Evolutionary conservation across 768 basidiomycete species (phyloP).

Genomic region (Trametes maxima): DNA sequence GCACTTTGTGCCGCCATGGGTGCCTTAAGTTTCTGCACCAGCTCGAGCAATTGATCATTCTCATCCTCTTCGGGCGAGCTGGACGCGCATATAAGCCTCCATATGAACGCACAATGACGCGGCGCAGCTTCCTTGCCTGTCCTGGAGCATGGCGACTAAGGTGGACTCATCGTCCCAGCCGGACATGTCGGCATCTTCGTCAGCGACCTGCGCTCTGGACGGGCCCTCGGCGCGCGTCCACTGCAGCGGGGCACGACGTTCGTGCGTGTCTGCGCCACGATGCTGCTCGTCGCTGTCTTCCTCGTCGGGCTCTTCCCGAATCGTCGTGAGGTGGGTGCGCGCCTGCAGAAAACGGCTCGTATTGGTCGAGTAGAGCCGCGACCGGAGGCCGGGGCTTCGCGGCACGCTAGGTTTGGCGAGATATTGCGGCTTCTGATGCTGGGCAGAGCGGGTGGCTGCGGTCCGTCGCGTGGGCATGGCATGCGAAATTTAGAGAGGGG

Average conservation of each 20-base stretch:
- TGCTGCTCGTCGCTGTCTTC: conserved; percentile 12
- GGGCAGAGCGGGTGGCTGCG: conserved; percentile 17
- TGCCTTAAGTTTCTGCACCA: conserved; percentile 30
- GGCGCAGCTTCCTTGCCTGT: conserved; percentile 25
- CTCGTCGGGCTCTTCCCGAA: conserved; percentile 23
- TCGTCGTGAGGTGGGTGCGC: conserved; percentile 19
- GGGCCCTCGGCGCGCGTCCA: conserved; percentile 1
- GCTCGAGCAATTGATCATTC: conserved; percentile 27
- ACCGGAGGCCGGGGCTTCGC: conserved; percentile 17
- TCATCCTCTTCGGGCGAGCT: conserved; percentile 26
- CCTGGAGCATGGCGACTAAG: conserved; percentile 34
- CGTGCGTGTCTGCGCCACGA: conserved; percentile 10
- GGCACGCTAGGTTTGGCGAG: conserved; percentile 13
- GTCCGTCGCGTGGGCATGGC: conserved; percentile 4
- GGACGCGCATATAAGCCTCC: conserved; percentile 17
- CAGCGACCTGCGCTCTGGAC: background rate
- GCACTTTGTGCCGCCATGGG: conserved; percentile 33
- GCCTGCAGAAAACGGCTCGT: conserved; percentile 21
- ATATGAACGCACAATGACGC: background rate
- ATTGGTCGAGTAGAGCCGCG: conserved; percentile 20
- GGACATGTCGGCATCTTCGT: conserved; percentile 26
- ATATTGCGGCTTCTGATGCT: conserved; percentile 19
- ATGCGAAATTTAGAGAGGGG: conserved; percentile 1
- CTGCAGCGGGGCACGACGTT: background rate
- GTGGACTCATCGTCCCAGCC: conserved; percentile 38